Base-by-base conservation (phyloP, 805 yeast genomes). In the Metschnikowia borealis region DNA sequence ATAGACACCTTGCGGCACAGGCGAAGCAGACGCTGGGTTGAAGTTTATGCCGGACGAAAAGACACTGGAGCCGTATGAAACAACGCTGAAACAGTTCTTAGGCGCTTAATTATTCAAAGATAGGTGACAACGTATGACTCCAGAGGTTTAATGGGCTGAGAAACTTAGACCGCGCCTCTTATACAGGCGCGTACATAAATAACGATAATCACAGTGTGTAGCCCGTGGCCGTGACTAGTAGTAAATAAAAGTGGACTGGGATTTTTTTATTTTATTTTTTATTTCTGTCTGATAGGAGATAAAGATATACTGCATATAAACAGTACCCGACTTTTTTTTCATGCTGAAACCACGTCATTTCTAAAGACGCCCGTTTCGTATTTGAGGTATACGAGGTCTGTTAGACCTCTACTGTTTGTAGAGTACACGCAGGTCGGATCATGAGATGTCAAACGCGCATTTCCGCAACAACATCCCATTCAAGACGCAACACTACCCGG, bases 161-260 rank as follows among this genome's bases (percentile, higher is more conserved):
- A 21, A 32, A 42, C 26, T 14, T n/a, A n/a, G 31, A 42, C 33
- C 45, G 45, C 45, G 45, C 26, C 21, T 42, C 33, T n/a, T n/a
- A 42, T 42, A 42, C 45, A 42, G 45, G 37, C 45, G 38, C 31
- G n/a, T 42, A 42, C 38, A 18, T 29, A n/a, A 15, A 26, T 20
- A 10, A 8, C 8, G 11, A 26, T 26, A 26, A 26, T 26, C 8
- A 26, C 29, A 8, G 2, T 26, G 29, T 26, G 29, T 26, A 26
- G 29, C 29, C 29, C 29, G 29, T 23, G 10, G 8, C 29, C 29
- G 8, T 26, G 10, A 26, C 29, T 26, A 26, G 11, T 11, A 26
- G 11, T 26, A 26, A 2, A 1, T 26, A 8, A 26, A 26, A 8
- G 11, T 26, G 11, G 13, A 26, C 11, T 26, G 8, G 8, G 10